Evolutionary conservation across 139 green algal genomes (phyloP).

Genomic region (Chlorella ohadii): DNA sequence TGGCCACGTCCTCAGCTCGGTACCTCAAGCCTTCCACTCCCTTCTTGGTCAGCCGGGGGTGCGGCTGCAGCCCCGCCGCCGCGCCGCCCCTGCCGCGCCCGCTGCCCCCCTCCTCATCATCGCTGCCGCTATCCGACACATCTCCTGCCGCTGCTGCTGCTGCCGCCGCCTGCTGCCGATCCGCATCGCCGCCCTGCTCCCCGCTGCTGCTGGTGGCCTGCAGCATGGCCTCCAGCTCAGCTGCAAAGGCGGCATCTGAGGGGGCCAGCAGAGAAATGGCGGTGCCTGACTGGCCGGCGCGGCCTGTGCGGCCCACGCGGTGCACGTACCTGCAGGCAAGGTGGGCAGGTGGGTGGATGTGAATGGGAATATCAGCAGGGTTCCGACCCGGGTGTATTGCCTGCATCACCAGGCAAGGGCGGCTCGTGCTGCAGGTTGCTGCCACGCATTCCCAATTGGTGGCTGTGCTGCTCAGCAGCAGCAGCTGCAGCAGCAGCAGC

Average conservation of each 20-base stretch:
- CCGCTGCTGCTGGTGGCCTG: neutral
- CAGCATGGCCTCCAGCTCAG: constrained; percentile 34
- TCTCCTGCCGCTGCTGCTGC: constrained; percentile 54
- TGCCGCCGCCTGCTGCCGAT: constrained; percentile 53
- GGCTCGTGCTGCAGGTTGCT: too few relatives aligned
- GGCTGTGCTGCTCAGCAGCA: too few relatives aligned
- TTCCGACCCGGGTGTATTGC: too few relatives aligned
- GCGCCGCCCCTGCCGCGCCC: neutral
- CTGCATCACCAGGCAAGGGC: too few relatives aligned
- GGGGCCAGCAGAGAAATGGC: constrained; percentile 71
- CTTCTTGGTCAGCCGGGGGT: constrained; percentile 56
- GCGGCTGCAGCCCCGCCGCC: constrained; percentile 47
- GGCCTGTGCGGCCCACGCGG: constrained; percentile 90
- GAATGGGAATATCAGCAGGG: too few relatives aligned
- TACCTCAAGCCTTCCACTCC: constrained; percentile 79
- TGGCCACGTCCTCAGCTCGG: constrained; percentile 83
- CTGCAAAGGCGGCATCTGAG: constrained; percentile 20
- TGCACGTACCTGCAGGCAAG: constrained; percentile 80
- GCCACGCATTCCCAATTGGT: too few relatives aligned
- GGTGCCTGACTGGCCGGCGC: constrained; percentile 75
- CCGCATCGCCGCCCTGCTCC: neutral
- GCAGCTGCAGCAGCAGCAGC: neutral
- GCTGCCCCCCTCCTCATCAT: neutral
- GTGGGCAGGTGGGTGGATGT: neutral
- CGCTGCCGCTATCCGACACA: neutral